Percentiles rank a stretch among this genome's conserved stretches.
Conservation (phyloP, 441 rosid genomes). For the Raphanus hybrid region DNA sequence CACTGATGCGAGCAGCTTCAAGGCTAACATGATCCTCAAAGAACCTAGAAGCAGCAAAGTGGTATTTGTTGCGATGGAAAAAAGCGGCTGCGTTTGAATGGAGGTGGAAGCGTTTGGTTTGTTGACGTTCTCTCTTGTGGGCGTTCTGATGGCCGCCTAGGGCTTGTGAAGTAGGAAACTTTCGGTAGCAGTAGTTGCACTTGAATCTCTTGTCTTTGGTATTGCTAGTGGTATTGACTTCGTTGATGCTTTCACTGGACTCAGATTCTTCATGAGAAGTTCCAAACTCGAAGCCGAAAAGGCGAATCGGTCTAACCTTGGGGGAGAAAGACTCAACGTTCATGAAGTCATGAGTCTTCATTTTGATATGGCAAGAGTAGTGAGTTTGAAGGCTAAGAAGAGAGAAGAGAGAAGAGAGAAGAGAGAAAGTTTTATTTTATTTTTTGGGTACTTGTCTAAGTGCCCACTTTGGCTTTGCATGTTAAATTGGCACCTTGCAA, state of each 20-base stretch:
- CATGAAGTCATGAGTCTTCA: slow-evolving; percentile 90
- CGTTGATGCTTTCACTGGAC: slow-evolving; percentile 27
- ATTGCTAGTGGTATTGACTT: slow-evolving; percentile 30
- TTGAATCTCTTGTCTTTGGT: slow-evolving; percentile 74
- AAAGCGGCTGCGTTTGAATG: slow-evolving; percentile 46
- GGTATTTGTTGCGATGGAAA: slow-evolving; percentile 49
- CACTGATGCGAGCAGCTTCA: slow-evolving; percentile 56
- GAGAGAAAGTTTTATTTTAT: background rate
- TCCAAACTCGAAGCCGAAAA: slow-evolving; percentile 84
- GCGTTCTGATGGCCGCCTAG: slow-evolving; percentile 98
- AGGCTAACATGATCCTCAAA: slow-evolving; percentile 19
- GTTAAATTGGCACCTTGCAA: too few relatives aligned
- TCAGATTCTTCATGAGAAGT: slow-evolving; percentile 38
- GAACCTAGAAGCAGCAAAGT: slow-evolving; percentile 40
- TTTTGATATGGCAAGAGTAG: slow-evolving; percentile 34
- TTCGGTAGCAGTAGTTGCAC: slow-evolving; percentile 88
- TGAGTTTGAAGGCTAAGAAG: slow-evolving; percentile 2
- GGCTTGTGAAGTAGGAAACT: slow-evolving; percentile 98
- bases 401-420: background rate
- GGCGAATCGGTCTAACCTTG: slow-evolving; percentile 74
- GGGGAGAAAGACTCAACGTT: slow-evolving; percentile 85
- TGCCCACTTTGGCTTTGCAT: too few relatives aligned
- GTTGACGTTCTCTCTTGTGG: slow-evolving; percentile 93
- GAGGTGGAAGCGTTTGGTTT: slow-evolving; percentile 73
- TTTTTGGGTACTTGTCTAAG: too few relatives aligned